Conservation (phyloP, 2,329 filamentous ascomycete species). For the Amesomyces nigricolor region DNA sequence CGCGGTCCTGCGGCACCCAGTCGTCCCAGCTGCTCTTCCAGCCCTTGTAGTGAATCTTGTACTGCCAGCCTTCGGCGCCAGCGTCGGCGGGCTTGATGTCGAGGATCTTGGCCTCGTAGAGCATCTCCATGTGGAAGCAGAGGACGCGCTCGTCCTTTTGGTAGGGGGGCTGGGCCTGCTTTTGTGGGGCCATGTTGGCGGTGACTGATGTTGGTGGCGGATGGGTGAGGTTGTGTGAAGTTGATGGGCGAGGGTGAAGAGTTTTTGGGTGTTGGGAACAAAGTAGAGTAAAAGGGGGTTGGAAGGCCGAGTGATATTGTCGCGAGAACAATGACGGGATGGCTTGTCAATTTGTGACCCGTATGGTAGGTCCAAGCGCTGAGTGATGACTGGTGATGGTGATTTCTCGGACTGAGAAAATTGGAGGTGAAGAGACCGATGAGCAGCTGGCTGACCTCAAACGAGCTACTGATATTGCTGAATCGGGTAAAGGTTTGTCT, state of each 20-base stretch:
- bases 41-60: conserved; percentile 96
- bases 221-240: too few species aligned
- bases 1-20: conserved; percentile 90
- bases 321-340: too few species aligned
- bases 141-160: conserved; percentile 87
- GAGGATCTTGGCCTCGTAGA: conserved; percentile 95
- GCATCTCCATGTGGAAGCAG: conserved; percentile 94
- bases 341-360: too few species aligned
- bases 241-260: background rate
- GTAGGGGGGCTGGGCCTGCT: conserved; percentile 43
- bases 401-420: background rate
- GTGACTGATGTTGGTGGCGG: background rate
- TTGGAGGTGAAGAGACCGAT: too few species aligned
- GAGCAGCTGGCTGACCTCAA: too few species aligned
- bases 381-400: background rate
- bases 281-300: too few species aligned
- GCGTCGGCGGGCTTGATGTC: conserved; percentile 68
- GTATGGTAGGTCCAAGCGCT: background rate
- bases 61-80: conserved; percentile 67
- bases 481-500: too few species aligned
- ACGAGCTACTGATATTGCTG: too few species aligned
- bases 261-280: too few species aligned
- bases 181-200: conserved; percentile 35
- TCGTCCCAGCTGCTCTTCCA: conserved; percentile 99
- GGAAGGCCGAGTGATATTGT: too few species aligned